Evolutionary conservation across 257 asterid genomes (phyloP), one percentile per base, ranked within the genome.

Genomic region (Solanum verrucosum): DNA sequence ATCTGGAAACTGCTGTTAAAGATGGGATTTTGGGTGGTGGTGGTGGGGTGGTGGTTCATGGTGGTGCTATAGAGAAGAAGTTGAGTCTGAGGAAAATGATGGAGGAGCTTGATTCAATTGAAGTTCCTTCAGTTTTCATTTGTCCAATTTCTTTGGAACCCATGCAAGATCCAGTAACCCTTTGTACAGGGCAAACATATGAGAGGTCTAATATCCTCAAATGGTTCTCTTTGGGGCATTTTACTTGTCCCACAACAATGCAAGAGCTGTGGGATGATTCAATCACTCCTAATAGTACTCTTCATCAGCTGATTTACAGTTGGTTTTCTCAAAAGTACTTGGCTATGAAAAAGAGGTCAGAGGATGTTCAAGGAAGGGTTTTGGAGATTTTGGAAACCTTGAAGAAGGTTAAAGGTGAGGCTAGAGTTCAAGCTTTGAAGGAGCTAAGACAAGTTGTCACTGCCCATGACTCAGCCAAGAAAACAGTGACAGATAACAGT

Each of bases 131-230:
- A 1, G 94, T 93, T 20, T 93, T 95, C 87, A 93, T 94, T 35
- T 95, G 98, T 90, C 98, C 98, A 81, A 95, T 95, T 79, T 93
- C 96, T 3, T 92, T 95, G 59, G 98, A 95, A 44, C 94, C 95
- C 63, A 94, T 95, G 96, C 94, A 87, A 77, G 98, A 95, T 83
- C 98, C 98, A 31, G 98, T 94, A 21, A 95, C 98, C 5, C 95
- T 95, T n/a, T 94, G 98, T 90, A 95, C 98, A 0, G 98, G 98
- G 38, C 98, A 95, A 88, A 95, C 98, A 35, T 95, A 95, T 63
- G 98, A 95, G 84, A 91, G 93, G 88, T 88, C 94, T 86, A 95
- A 93, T 82, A 95, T 95, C 25, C 93, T 92, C 86, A 91, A 91
- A 88, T 93, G 98, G 98, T 90, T 93, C 68, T 91, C 92, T 60